Base-by-base conservation (phyloP, 2,329 filamentous ascomycete species). In the Colletotrichum horii region DNA sequence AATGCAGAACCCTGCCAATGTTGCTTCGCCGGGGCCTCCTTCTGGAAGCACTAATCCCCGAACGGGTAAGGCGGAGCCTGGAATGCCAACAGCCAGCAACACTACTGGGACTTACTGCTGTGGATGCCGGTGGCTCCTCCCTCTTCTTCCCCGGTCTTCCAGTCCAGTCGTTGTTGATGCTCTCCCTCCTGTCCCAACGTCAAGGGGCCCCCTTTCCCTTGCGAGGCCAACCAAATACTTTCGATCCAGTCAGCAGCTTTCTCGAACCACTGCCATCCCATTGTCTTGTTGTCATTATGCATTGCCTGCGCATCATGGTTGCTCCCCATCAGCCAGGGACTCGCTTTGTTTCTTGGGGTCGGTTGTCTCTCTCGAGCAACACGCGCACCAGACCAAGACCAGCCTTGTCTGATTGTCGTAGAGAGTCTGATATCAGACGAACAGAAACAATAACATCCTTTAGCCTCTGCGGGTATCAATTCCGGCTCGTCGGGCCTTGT, bases 241-340 rank as follows among this genome's bases (percentile, higher is more conserved):
- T 55, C 15, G 36, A 43, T 22, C 26, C 61, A 43, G 61, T 66
- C 69, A 72, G 55, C 69, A 62, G 72, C 68, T 72, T 75, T 62
- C 61, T 71, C 52, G 52, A 71, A 61, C 66, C 48, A 71, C 48
- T 30, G n/a, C 67, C 60, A 36, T 74, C 61, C 38, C 22, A 60
- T 70, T 58, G 60, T 74, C 28, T 61, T 55, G 58, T n/a, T 70
- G 55, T 67, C 68, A 72, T 72, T 22, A 67, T 72, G 72, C 72
- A 72, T 72, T 28, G 62, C 66, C 67, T 28, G 62, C 66, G 69
- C 72, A 67, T 72, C 68, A 62, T 19, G 32, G 58, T 15, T 36
- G 19, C 58, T 32, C 30, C 58, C 32, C 4, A 62, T 62, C 58
- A 32, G 19, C 30, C 28, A 15, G 58, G 28, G 30, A 62, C 30